Percentiles rank a stretch among this genome's conserved stretches.
These are phyloP conservation scores for Aspergillus nomiae DNA, from an alignment of 2,329 filamentous ascomycete species.

Conservation along the genomic window DNA sequence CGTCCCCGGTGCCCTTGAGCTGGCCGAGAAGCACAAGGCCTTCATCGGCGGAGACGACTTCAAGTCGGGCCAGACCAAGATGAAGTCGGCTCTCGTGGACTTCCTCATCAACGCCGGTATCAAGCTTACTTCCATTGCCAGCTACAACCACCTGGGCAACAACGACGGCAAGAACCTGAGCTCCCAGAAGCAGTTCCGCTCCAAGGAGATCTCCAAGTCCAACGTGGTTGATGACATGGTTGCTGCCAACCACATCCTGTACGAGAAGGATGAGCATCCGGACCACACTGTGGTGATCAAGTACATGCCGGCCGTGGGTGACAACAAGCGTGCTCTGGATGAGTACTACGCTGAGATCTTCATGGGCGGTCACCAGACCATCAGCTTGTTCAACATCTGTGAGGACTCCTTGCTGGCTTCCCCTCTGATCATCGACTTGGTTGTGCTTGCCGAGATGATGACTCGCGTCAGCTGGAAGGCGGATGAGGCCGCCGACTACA, in stretches of 20 bases:
- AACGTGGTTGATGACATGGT: conserved; percentile 99
- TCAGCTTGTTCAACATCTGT: conserved; percentile 97
- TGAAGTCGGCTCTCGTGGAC: conserved; percentile 98
- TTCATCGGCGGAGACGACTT: conserved; percentile 99
- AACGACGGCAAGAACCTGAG: conserved; percentile 99
- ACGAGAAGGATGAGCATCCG: conserved; percentile 89
- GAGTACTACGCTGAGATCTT: conserved; percentile 99
- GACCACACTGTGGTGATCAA: conserved; percentile 99
- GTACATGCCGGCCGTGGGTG: conserved; percentile 98
- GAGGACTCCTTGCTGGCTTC: conserved; percentile 96
- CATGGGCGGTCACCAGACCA: conserved; percentile 97
- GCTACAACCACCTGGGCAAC: conserved; percentile 99
- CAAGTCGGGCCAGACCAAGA: conserved; percentile 99
- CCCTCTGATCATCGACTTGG: conserved; percentile 94
- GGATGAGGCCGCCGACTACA: conserved; percentile 68
- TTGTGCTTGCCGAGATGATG: conserved; percentile 95
- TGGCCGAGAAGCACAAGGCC: conserved; percentile 81
- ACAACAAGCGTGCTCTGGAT: conserved; percentile 98
- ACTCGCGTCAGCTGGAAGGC: conserved; percentile 93
- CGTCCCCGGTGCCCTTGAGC: conserved; percentile 85
- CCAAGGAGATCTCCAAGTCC: conserved; percentile 99
- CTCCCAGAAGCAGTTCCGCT: conserved; percentile 97
- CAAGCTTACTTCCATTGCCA: conserved; percentile 97
- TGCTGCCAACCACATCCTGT: conserved; percentile 87
- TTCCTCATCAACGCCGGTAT: conserved; percentile 98